Conservation (phyloP, 768 basidiomycete species). For the Lactarius deliciosus region DNA sequence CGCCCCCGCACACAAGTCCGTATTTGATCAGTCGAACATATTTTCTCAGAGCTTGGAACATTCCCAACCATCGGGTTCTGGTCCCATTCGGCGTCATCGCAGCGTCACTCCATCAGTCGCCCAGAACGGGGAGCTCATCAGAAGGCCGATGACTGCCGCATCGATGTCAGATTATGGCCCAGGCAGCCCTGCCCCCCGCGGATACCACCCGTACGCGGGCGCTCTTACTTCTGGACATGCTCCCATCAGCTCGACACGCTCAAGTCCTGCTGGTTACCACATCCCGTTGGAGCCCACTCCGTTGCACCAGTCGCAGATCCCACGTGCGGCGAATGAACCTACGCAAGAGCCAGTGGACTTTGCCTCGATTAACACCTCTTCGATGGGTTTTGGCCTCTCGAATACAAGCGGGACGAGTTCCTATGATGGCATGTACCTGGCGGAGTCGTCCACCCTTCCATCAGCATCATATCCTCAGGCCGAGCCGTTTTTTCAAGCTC, state of each 20-base stretch:
- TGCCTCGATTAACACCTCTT: slow-evolving; percentile 17
- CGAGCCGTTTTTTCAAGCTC: slow-evolving; percentile 17
- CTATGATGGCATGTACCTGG: slow-evolving; percentile 33
- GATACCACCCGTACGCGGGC: slow-evolving; percentile 39
- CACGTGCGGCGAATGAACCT: slow-evolving; percentile 29
- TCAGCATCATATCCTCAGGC: slow-evolving; percentile 11
- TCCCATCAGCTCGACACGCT: slow-evolving; percentile 36
- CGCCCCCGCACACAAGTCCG: slow-evolving; percentile 66
- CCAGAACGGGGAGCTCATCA: slow-evolving; percentile 50
- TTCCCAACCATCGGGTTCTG: slow-evolving; percentile 39
- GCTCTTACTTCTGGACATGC: slow-evolving; percentile 28
- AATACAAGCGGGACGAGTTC: slow-evolving; percentile 21
- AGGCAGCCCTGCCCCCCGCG: slow-evolving; percentile 32
- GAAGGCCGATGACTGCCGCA: slow-evolving; percentile 44
- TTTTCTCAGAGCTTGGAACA: slow-evolving; percentile 47
- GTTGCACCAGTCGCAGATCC: slow-evolving; percentile 25
- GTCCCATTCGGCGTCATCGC: slow-evolving; percentile 66
- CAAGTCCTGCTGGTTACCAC: slow-evolving; percentile 49
- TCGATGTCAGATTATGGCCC: slow-evolving; percentile 22
- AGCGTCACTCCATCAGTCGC: slow-evolving; percentile 73
- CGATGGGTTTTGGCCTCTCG: slow-evolving; percentile 23
- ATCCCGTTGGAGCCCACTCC: slow-evolving; percentile 42
- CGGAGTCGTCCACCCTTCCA: slow-evolving; percentile 34
- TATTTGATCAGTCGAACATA: slow-evolving; percentile 57
- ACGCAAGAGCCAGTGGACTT: slow-evolving; percentile 11